These are phyloP conservation scores for Kluyveromyces sp. DNA, from an alignment of 1,139 yeast genomes.

Conservation along the genomic window DNA sequence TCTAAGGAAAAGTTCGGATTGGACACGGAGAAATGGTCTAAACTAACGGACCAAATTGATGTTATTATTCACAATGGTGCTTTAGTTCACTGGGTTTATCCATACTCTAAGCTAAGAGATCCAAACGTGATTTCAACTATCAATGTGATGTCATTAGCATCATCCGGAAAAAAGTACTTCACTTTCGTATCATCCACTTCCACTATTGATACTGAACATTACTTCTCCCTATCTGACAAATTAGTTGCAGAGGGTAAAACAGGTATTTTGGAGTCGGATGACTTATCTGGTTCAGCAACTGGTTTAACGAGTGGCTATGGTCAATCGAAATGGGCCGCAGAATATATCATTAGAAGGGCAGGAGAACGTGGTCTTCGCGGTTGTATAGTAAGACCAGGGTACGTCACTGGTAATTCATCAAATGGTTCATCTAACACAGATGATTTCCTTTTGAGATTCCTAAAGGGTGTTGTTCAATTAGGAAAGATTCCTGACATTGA, in stretches of 20 bases:
- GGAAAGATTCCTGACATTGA: conserved; percentile 79
- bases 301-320: conserved; percentile 94
- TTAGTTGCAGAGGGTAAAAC: conserved; percentile 52
- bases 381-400: conserved; percentile 89
- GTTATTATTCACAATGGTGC: conserved; percentile 95
- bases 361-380: conserved; percentile 84
- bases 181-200: conserved; percentile 95
- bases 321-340: conserved; percentile 97
- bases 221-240: conserved; percentile 67
- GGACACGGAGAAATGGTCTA: conserved; percentile 46
- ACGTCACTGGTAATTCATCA: conserved; percentile 76
- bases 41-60: conserved; percentile 56
- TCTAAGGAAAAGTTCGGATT: conserved; percentile 67
- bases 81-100: conserved; percentile 97
- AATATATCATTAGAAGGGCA: conserved; percentile 77
- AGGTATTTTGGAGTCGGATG: conserved; percentile 79
- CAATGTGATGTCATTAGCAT: conserved; percentile 74
- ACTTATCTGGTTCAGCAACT: conserved; percentile 65
- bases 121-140: conserved; percentile 89
- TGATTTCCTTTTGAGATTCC: conserved; percentile 87
- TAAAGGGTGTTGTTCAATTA: conserved; percentile 87
- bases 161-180: conserved; percentile 60
- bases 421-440: conserved; percentile 93
- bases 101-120: conserved; percentile 81
- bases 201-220: conserved; percentile 77